Conservation (phyloP, 108 stramenopile genomes). For the Nitzschia sp. region DNA sequence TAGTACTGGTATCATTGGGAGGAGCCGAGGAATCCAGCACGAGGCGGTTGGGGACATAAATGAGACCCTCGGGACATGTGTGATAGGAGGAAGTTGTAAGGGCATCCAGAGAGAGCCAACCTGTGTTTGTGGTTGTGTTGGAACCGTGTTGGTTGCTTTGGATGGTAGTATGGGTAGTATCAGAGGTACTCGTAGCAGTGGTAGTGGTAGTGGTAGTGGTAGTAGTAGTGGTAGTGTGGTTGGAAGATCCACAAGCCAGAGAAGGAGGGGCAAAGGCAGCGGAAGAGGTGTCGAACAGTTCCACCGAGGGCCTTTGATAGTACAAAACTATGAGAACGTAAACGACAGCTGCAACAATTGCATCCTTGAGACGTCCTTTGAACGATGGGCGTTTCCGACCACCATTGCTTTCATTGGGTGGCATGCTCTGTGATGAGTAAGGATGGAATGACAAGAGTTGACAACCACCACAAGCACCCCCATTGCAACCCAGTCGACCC, state of each 20-base stretch:
- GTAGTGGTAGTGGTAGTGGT: neutral
- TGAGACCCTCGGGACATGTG: neutral
- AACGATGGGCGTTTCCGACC: too few species aligned
- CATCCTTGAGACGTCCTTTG: neutral
- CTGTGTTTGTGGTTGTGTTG: neutral
- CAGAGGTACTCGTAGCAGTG: too few species aligned
- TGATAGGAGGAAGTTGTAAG: neutral
- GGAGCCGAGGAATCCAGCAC: neutral
- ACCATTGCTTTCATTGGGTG: too few species aligned
- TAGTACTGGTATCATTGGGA: neutral
- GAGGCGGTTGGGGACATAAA: conserved; percentile 6
- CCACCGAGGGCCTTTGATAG: neutral
- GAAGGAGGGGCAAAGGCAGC: too few species aligned
- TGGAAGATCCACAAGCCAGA: neutral
- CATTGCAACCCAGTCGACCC: too few species aligned
- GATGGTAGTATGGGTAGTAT: neutral
- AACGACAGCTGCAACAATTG: neutral
- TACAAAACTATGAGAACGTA: neutral
- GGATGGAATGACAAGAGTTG: too few species aligned
- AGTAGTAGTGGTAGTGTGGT: neutral
- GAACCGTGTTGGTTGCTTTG: neutral
- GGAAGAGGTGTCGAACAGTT: too few species aligned
- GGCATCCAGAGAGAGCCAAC: neutral
- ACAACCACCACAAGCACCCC: too few species aligned
- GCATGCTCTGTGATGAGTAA: too few species aligned